Conservation (phyloP, 495 filamentous ascomycete genomes). For the Lasiosphaeria hispida region DNA sequence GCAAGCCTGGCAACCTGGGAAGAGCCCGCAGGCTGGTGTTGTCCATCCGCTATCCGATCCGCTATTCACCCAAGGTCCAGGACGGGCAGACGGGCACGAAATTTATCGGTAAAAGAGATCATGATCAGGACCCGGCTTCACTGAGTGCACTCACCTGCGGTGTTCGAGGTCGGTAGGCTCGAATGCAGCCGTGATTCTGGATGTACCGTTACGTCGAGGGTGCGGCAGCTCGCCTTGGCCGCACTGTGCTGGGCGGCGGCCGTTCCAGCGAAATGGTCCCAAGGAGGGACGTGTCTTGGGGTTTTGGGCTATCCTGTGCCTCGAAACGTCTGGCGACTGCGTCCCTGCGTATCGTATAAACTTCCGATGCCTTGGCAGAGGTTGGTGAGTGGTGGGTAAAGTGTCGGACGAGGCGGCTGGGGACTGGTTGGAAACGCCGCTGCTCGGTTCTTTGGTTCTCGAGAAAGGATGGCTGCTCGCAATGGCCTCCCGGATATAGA, state of each 20-base stretch:
- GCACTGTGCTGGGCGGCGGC: neutral
- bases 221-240: neutral
- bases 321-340: constrained; percentile 14
- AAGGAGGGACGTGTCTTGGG: neutral
- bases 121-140: too few relatives aligned
- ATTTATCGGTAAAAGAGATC: too few relatives aligned
- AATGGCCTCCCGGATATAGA: too few relatives aligned
- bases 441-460: too few relatives aligned
- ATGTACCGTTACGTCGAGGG: neutral
- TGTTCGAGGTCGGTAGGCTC: too few relatives aligned
- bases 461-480: too few relatives aligned
- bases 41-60: too few relatives aligned
- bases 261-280: neutral
- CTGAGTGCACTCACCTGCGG: constrained; percentile 2
- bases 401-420: neutral
- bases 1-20: too few relatives aligned
- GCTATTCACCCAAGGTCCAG: too few relatives aligned
- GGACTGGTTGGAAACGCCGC: neutral
- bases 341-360: constrained; percentile 14
- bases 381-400: constrained; percentile 5
- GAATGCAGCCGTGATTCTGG: too few relatives aligned
- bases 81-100: too few relatives aligned
- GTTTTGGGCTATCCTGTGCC: neutral
- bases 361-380: constrained; percentile 17
- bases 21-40: too few relatives aligned